These are phyloP conservation scores for Ustulina deusta DNA, from an alignment of 2,329 filamentous ascomycete genomes.

Conservation along the genomic window DNA sequence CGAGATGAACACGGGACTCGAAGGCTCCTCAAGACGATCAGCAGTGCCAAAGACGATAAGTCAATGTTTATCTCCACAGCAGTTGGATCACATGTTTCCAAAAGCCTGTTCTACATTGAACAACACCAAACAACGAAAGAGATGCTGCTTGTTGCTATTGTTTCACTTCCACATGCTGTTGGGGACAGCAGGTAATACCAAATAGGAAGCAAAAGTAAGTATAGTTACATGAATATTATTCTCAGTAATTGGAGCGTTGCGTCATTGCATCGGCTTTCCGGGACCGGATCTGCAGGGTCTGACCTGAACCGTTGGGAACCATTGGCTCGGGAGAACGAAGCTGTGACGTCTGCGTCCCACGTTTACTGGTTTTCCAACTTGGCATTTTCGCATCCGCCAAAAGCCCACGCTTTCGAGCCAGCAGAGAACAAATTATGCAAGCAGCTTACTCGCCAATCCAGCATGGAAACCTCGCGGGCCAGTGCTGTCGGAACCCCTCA, in stretches of 20 bases:
- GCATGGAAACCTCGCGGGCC: not conserved
- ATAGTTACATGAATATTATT: not conserved
- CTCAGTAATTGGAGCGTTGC: not conserved
- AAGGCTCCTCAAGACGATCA: too few species aligned
- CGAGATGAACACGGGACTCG: too few species aligned
- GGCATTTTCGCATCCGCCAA: too few species aligned
- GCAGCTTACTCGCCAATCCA: too few species aligned
- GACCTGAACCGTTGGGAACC: not conserved
- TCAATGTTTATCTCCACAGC: too few species aligned
- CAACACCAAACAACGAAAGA: too few species aligned
- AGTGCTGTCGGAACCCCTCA: conserved; percentile 4
- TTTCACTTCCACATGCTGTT: not conserved
- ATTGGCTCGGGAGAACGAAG: not conserved
- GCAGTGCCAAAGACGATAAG: too few species aligned
- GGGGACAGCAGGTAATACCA: not conserved
- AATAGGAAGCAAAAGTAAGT: not conserved
- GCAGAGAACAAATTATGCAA: too few species aligned
- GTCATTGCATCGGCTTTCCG: not conserved
- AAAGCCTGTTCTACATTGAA: too few species aligned
- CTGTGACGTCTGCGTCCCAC: not conserved
- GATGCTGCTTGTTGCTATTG: not conserved
- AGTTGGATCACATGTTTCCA: too few species aligned
- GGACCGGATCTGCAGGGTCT: conserved; percentile 1
- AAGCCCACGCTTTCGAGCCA: not conserved
- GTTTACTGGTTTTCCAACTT: not conserved